phyloP scores from a whole-genome alignment of 116 monocot genomes.

The Posidonia oceanica region DNA sequence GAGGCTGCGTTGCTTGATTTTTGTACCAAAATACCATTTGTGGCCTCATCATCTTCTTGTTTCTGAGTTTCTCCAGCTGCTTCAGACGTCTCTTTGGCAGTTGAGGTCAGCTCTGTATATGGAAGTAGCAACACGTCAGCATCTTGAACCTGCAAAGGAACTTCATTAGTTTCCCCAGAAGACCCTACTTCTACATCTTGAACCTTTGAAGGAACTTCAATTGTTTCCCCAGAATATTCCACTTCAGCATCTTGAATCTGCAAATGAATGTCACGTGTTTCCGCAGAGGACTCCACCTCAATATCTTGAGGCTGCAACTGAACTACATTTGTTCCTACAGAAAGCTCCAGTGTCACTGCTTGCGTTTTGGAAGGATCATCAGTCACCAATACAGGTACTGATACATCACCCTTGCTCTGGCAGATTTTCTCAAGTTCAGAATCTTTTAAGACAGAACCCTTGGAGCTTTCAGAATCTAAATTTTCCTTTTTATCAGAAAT shows the following conservation, averaged over 20 bases:
- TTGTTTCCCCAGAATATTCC: constrained; percentile 10
- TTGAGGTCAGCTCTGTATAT: constrained; percentile 19
- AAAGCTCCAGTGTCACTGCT: constrained; percentile 16
- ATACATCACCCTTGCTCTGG: constrained; percentile 12
- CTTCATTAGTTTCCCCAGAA: constrained; percentile 10
- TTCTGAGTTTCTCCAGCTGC: constrained; percentile 11
- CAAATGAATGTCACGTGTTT: neutral
- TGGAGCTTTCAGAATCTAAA: constrained; percentile 10
- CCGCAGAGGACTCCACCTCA: constrained; percentile 7
- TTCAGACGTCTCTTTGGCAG: constrained; percentile 8
- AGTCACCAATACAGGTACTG: constrained; percentile 5
- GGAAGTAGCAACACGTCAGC: constrained; percentile 16
- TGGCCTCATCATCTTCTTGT: constrained; percentile 6
- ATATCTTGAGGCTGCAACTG: neutral
- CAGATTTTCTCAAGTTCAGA: constrained; percentile 8
- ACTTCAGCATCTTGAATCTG: neutral
- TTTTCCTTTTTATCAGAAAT: constrained; percentile 3
- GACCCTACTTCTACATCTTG: constrained; percentile 9
- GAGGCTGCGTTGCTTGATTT: constrained; percentile 8
- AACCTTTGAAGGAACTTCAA: neutral
- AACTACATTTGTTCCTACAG: neutral
- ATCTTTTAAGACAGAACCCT: constrained; percentile 12
- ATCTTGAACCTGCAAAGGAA: constrained; percentile 3
- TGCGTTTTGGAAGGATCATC: constrained; percentile 12
- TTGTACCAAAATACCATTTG: constrained; percentile 3